Percentiles rank a stretch among this genome's conserved stretches.
Evolutionary conservation across 805 yeast genomes (phyloP).

Genomic region (Starmerella apis): DNA sequence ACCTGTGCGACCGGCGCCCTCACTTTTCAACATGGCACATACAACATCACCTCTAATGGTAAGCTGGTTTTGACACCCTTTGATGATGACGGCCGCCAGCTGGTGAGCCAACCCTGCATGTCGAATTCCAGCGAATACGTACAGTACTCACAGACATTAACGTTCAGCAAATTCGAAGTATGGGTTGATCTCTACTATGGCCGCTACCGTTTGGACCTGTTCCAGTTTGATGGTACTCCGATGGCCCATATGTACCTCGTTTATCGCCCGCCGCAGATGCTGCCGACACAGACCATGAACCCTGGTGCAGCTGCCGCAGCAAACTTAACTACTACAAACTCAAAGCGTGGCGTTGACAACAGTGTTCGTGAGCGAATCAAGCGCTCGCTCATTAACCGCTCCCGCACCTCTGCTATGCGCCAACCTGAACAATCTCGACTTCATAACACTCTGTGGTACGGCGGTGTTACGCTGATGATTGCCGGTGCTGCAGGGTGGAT

Average conservation of each 20-base stretch:
- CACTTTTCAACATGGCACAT: conserved; percentile 83
- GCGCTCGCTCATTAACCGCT: conserved; percentile 69
- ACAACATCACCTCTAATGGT: conserved; percentile 52
- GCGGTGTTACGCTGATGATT: conserved; percentile 33
- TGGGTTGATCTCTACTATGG: conserved; percentile 74
- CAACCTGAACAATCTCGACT: conserved; percentile 17
- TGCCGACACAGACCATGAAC: conserved; percentile 83
- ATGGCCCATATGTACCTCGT: conserved; percentile 85
- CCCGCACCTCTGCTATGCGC: conserved; percentile 55
- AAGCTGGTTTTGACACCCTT: conserved; percentile 61
- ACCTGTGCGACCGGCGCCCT: conserved; percentile 74
- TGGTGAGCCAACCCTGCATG: conserved; percentile 73
- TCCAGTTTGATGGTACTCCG: conserved; percentile 60
- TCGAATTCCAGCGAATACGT: conserved; percentile 43
- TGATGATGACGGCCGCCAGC: conserved; percentile 83
- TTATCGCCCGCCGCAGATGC: conserved; percentile 90
- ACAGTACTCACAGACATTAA: conserved; percentile 60
- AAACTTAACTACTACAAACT: not conserved
- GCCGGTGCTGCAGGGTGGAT: conserved; percentile 30
- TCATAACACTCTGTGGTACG: conserved; percentile 33
- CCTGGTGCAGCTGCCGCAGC: conserved; percentile 44
- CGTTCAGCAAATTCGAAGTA: conserved; percentile 48
- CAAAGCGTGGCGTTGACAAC: conserved; percentile 12
- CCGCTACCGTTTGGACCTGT: conserved; percentile 60
- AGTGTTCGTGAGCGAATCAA: conserved; percentile 38